Base-by-base conservation (phyloP, 148 eudicot species). In the Tetragonia tetragonoides region DNA sequence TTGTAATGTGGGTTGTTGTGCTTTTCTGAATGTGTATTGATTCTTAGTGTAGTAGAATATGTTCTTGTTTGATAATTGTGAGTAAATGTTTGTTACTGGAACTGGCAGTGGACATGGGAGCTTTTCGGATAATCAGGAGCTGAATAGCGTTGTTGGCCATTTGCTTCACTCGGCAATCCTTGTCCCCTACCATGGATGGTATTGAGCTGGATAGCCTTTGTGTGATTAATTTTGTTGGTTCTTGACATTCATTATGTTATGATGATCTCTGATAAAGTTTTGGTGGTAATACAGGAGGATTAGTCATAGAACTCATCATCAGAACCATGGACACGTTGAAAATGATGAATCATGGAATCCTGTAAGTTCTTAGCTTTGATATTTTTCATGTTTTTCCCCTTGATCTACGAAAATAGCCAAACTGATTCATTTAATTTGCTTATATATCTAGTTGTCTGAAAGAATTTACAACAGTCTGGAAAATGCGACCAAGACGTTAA, bases 131-230 rank as follows among this genome's bases (percentile, higher is more conserved):
- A 65, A 87, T 76, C 85, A 81, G 21, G 89, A 46, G 80, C 62
- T 91, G 74, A 91, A 91, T 74, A 91, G 91, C 80, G 87, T 89
- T 18, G 91, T 78, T 37, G 96, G 96, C 12, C 93, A 91, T 73
- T 44, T 91, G 79, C 91, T 91, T 77, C 96, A 91, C 82, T 10
- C 96, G 80, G 88, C 91, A 53, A 91, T 91, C 80, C 96, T 91
- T 66, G 96, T 91, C 54, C 96, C 96, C 56, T 91, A 91, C 66
- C 96, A 91, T 89, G 96, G 96, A 82, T 91, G 96, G 96, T 91
- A 86, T 57, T 39, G 23, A 41, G 16, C n/a, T n/a, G n/a, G n/a
- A n/a, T n/a, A n/a, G n/a, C 20, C 57, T 42, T 34, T 39, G 41
- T 59, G 12, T 40, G 24, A 0, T 16, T 24, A 53, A 65, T 18